Evolutionary conservation across 129 eudicot genomes (phyloP).

Genomic region (Apium graveolens): DNA sequence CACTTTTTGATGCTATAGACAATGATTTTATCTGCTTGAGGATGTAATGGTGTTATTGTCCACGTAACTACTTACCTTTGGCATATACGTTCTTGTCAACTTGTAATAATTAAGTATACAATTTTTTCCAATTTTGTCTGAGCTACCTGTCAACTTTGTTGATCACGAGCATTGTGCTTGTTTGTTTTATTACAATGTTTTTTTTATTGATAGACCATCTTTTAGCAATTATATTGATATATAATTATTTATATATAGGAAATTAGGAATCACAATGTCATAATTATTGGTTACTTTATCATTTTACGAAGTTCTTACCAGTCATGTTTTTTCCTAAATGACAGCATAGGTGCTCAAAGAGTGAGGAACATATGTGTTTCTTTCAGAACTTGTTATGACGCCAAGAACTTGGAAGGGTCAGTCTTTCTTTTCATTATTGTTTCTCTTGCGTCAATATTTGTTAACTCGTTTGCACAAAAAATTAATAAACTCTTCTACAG

Average conservation of each 20-base stretch:
- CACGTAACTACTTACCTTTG: not conserved
- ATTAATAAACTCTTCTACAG: not conserved
- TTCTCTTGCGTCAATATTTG: not conserved
- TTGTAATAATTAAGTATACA: not conserved
- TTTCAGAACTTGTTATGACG: slow-evolving; percentile 8
- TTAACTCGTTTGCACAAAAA: not conserved
- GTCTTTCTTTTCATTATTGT: not conserved
- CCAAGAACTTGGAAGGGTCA: slow-evolving; percentile 23
- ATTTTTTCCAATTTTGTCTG: not conserved
- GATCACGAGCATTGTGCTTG: not conserved
- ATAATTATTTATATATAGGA: not conserved
- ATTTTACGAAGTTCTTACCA: slow-evolving; percentile 1
- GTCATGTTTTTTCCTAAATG: not conserved
- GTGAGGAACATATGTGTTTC: slow-evolving; percentile 17
- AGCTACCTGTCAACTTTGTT: not conserved
- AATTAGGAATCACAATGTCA: not conserved
- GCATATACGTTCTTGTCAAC: not conserved
- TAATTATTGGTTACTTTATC: not conserved
- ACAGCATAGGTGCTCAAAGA: slow-evolving; percentile 25
- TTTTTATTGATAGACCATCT: not conserved
- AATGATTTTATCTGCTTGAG: not conserved
- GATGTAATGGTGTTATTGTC: not conserved
- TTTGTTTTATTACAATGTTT: not conserved
- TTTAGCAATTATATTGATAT: not conserved
- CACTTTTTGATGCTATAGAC: not conserved